These are phyloP conservation scores for Acanthamoeba castellanii DNA, from an alignment of 208 protist genomes.

Conservation along the genomic window DNA sequence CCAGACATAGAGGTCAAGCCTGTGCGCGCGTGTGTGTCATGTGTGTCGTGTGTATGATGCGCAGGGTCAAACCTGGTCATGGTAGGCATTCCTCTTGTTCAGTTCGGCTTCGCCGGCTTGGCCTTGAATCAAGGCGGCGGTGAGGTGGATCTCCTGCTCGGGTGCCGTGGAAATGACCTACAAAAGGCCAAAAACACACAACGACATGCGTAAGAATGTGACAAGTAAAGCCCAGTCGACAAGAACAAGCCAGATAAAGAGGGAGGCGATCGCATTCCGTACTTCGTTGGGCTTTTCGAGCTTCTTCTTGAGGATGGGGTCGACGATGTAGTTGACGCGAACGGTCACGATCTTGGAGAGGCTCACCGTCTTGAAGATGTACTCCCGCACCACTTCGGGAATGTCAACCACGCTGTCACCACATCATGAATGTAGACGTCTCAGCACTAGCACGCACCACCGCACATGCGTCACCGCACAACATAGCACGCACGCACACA, in stretches of 20 bases:
- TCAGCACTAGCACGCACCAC: too few relatives aligned
- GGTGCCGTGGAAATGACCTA: neutral
- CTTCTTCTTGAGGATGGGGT: constrained; percentile 66
- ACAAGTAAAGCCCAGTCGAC: neutral
- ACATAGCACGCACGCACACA: neutral
- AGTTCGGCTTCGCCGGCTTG: neutral
- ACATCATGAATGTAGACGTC: too few relatives aligned
- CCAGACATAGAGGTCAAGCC: neutral
- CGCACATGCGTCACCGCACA: neutral
- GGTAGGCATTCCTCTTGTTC: neutral
- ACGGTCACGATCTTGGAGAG: constrained; percentile 11
- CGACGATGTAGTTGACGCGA: constrained; percentile 52
- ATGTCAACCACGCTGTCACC: neutral
- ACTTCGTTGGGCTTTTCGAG: constrained; percentile 17
- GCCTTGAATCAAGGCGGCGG: neutral
- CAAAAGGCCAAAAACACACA: neutral
- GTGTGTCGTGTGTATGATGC: neutral
- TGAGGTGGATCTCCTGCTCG: constrained; percentile 25
- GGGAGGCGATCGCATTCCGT: neutral
- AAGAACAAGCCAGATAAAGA: neutral
- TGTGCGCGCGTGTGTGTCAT: too few relatives aligned
- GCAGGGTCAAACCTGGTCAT: neutral
- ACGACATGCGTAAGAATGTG: neutral
- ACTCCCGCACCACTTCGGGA: constrained; percentile 12
- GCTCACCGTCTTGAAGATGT: constrained; percentile 38